These are phyloP conservation scores for Platanus orientalis DNA, from an alignment of 164 flowering plant species.

Conservation along the genomic window DNA sequence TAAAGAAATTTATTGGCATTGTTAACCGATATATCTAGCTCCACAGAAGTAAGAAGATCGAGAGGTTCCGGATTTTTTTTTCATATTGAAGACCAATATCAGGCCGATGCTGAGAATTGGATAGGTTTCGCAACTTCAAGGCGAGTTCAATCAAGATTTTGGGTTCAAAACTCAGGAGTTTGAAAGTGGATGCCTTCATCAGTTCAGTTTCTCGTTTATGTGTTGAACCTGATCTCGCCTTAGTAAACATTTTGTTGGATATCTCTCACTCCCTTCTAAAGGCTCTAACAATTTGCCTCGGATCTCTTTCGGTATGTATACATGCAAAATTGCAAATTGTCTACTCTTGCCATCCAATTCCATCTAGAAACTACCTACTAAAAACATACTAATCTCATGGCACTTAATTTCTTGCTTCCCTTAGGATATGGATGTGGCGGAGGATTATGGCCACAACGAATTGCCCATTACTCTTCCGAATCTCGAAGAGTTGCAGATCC, in stretches of 20 bases:
- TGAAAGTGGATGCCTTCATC: constrained; percentile 4
- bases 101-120: no score
- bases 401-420: no score
- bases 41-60: no score
- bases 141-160: constrained; percentile 9
- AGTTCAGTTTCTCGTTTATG: not conserved
- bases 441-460: not conserved
- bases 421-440: not conserved
- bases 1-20: not conserved
- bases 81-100: no score
- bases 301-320: not conserved
- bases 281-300: not conserved
- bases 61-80: not conserved
- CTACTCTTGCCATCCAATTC: not conserved
- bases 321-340: no score
- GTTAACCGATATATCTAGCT: no score
- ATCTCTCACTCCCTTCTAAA: constrained; percentile 1
- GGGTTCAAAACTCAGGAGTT: constrained; percentile 8
- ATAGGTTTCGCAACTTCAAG: no score
- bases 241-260: not conserved
- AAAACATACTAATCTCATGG: no score
- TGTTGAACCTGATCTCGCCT: not conserved
- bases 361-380: no score
- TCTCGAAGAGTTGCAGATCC: constrained; percentile 13
- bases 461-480: constrained; percentile 8